A percentile compares a stretch with the other conserved stretches of the same genome.
Evolutionary conservation across 1,284 basidiomycete species (phyloP).

Genomic region (Apiotrichum akiyoshidainum): DNA sequence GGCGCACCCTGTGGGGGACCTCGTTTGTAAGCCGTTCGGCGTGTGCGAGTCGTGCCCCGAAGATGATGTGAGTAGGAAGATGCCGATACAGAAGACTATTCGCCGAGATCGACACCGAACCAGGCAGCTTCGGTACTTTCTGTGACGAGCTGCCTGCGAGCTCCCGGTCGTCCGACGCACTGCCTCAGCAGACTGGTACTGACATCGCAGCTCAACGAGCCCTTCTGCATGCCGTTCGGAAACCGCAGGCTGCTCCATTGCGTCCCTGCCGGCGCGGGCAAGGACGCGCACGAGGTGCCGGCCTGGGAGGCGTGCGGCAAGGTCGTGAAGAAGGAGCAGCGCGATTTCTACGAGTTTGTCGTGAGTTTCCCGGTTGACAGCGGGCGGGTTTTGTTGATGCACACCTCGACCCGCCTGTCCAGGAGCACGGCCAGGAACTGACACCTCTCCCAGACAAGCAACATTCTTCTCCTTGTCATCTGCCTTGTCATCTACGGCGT

Average conservation of each 20-base stretch:
- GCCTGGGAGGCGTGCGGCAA: constrained; percentile 89
- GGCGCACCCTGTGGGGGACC: constrained; percentile 34
- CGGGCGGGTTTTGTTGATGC: too few relatives aligned
- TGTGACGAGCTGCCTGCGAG: too few relatives aligned
- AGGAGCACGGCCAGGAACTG: too few relatives aligned
- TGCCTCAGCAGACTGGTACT: constrained; percentile 2
- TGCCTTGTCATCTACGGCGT: constrained; percentile 65
- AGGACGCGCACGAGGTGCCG: constrained; percentile 57
- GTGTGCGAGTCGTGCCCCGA: constrained; percentile 76
- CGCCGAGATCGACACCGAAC: too few relatives aligned
- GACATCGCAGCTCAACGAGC: constrained; percentile 64
- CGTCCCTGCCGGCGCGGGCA: constrained; percentile 47
- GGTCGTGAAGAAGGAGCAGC: constrained; percentile 68
- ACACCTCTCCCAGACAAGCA: constrained; percentile 60
- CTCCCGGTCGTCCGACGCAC: too few relatives aligned
- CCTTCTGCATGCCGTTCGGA: constrained; percentile 86
- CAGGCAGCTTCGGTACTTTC: too few relatives aligned
- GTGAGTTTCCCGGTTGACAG: constrained; percentile 56
- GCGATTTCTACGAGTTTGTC: constrained; percentile 82
- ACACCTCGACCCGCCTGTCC: too few relatives aligned
- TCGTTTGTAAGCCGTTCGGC: constrained; percentile 70
- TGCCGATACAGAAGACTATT: too few relatives aligned
- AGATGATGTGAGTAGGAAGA: constrained; percentile 61
- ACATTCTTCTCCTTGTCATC: constrained; percentile 65
- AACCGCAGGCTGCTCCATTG: constrained; percentile 83